Conservation (phyloP, 2,329 filamentous ascomycete species). For the Ascochyta clinopodiicola region DNA sequence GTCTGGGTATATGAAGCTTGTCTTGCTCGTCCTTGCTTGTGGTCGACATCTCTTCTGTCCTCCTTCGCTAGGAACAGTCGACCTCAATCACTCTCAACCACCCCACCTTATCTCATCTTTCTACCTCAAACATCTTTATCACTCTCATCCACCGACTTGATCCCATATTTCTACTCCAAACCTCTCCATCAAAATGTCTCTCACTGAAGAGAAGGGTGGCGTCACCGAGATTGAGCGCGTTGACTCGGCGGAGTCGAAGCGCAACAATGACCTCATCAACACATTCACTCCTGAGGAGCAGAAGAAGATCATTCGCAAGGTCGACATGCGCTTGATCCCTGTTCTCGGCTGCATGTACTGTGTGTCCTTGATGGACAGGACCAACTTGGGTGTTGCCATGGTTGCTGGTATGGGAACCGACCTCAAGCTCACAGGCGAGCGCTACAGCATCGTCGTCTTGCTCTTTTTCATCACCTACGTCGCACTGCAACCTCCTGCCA, state of each 20-base stretch:
- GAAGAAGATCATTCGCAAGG: conserved; percentile 33
- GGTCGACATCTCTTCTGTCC: conserved; percentile 18
- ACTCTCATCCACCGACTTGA: neutral
- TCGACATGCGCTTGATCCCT: conserved; percentile 50
- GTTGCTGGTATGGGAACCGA: conserved; percentile 41
- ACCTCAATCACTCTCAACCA: conserved; percentile 1
- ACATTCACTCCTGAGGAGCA: conserved; percentile 31
- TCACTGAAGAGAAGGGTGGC: conserved; percentile 30
- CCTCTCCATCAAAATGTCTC: conserved; percentile 13
- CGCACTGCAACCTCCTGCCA: conserved; percentile 32
- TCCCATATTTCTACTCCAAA: neutral
- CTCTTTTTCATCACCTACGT: conserved; percentile 38
- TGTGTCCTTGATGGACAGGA: conserved; percentile 49
- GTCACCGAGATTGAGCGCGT: conserved; percentile 25
- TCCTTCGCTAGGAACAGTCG: conserved; percentile 12
- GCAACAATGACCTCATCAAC: conserved; percentile 26
- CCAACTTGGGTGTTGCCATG: conserved; percentile 48
- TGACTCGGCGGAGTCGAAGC: conserved; percentile 18
- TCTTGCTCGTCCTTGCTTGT: conserved; percentile 9
- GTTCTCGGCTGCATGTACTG: conserved; percentile 51
- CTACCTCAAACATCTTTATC: neutral
- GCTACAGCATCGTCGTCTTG: conserved; percentile 31
- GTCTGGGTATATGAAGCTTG: conserved; percentile 18
- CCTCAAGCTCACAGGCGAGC: conserved; percentile 36
- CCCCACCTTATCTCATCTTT: neutral